Percentiles rank a stretch among this genome's conserved stretches.
phyloP scores from a whole-genome alignment of 2,329 filamentous ascomycete species.

The Aspergillus spinulosporus region DNA sequence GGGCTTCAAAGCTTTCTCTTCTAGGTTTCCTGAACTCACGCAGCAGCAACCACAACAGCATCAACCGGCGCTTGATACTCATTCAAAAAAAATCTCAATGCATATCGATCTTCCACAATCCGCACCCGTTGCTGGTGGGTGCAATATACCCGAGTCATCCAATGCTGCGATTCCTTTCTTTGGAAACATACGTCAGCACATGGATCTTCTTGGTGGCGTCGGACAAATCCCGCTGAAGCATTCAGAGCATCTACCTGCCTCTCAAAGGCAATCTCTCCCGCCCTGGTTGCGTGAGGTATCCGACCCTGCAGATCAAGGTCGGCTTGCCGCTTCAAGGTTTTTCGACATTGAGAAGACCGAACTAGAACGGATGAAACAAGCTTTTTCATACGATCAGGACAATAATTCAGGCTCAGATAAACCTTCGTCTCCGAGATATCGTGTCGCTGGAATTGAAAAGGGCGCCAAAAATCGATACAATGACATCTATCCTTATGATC shows the following conservation, averaged over 20 bases:
- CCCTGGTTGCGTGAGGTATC: constrained; percentile 73
- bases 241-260: constrained; percentile 54
- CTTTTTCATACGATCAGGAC: constrained; percentile 61
- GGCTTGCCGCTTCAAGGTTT: constrained; percentile 78
- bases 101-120: constrained; percentile 56
- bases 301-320: constrained; percentile 69
- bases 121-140: constrained; percentile 83
- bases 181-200: constrained; percentile 92
- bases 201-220: constrained; percentile 90
- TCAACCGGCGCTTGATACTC: constrained; percentile 33
- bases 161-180: constrained; percentile 85
- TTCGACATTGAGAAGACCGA: constrained; percentile 80
- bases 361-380: constrained; percentile 88
- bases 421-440: constrained; percentile 53
- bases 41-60: constrained; percentile 20
- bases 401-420: constrained; percentile 52
- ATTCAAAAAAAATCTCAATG: constrained; percentile 51
- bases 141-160: constrained; percentile 68
- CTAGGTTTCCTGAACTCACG: constrained; percentile 59
- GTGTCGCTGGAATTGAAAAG: constrained; percentile 90
- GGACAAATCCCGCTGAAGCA: constrained; percentile 70
- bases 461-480: constrained; percentile 96
- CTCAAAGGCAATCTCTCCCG: constrained; percentile 61
- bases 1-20: constrained; percentile 74
- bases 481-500: constrained; percentile 95